Evolutionary conservation across 768 basidiomycete species (phyloP).

Genomic region (Auricularia auricula-judae): DNA sequence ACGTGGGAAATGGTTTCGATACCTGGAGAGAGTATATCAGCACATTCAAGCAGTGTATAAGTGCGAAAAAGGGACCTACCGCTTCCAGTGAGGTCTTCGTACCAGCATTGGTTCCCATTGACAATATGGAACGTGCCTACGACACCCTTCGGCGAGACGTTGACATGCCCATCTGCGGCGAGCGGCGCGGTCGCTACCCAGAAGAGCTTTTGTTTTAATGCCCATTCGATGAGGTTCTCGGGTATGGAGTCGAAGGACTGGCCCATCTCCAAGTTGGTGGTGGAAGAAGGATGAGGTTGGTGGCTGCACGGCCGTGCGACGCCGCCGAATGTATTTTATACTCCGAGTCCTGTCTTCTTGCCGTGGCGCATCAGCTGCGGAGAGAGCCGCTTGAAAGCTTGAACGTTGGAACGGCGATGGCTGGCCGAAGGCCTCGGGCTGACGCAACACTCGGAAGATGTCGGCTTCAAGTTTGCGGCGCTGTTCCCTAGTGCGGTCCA

Average conservation of each 20-base stretch:
- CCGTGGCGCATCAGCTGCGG: too few species aligned
- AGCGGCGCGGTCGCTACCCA: constrained; percentile 64
- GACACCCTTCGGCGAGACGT: constrained; percentile 47
- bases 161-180: constrained; percentile 44
- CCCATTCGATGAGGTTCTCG: constrained; percentile 41
- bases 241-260: constrained; percentile 49
- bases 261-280: constrained; percentile 31
- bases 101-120: constrained; percentile 48
- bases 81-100: constrained; percentile 63
- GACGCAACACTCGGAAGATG: too few species aligned
- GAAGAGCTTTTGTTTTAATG: constrained; percentile 52
- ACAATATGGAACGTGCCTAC: constrained; percentile 47
- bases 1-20: constrained; percentile 50
- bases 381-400: too few species aligned
- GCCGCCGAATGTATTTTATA: too few species aligned
- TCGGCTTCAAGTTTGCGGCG: too few species aligned
- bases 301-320: too few species aligned
- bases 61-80: constrained; percentile 28
- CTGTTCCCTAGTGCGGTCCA: too few species aligned
- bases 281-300: too few species aligned
- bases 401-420: too few species aligned
- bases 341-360: too few species aligned
- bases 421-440: too few species aligned
- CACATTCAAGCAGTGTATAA: not conserved
- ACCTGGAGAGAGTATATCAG: constrained; percentile 21